Evolutionary conservation across 1,139 yeast species (phyloP), one percentile per base, ranked within the genome.

Genomic region (Waltiozyma sp.): DNA sequence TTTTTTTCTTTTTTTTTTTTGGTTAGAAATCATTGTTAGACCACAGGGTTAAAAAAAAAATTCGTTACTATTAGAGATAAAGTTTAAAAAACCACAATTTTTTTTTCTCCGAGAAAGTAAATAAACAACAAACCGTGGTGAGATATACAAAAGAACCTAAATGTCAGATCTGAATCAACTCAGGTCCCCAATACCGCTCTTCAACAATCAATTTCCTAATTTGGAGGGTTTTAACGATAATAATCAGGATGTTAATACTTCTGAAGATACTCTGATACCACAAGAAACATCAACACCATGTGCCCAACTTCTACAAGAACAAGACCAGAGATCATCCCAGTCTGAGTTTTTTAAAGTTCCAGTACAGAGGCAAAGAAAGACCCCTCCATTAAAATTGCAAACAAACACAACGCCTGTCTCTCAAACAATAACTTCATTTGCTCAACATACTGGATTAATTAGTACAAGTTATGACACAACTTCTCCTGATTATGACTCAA

Each of bases 401-500:
- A 31, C 34, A 6, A n/a, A 5, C 4, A 10, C 16, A 31, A 8
- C 16, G n/a, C 34, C 34, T 4, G 18, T 21, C 8, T 4, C 23
- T 21, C 23, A 21, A 21, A 31, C 18, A 4, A 31, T 15, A 3
- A n/a, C 34, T 15, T n/a, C 34, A 31, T n/a, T 7, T 31, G 16
- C 34, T 4, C 9, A 15, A n/a, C 18, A n/a, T 10, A 4, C 34
- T 18, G 18, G 5, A 11, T 11, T 14, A 26, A 4, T 14, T 10
- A 14, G 28, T 23, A 3, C 24, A 10, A 7, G 18, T 35, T 13
- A 35, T 35, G 13, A 15, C n/a, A 19, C 54, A 2, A 21, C 28
- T 0, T 54, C 52, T 0, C 57, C 59, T 19, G 56, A 49, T 10
- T 51, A 50, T 37, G 56, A 54, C 19, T 47, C 53, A 11, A 45